These are phyloP conservation scores for Emmonsia crescens DNA, from an alignment of 2,329 filamentous ascomycete species.

Conservation along the genomic window DNA sequence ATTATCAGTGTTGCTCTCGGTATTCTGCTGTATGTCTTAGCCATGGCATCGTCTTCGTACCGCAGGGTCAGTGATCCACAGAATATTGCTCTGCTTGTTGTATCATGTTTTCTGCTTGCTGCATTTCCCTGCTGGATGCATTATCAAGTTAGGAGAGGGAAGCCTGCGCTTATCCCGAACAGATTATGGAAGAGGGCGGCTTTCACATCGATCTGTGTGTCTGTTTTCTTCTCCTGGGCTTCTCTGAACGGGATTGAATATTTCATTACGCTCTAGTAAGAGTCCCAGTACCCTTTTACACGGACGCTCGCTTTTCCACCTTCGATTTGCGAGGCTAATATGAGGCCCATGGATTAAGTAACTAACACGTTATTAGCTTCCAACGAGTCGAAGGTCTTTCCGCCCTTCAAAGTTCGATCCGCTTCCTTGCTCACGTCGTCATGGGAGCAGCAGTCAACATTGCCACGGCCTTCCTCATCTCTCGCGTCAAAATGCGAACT, in stretches of 20 bases:
- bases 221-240: conserved; percentile 25
- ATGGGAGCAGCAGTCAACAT: conserved; percentile 1
- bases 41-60: conserved; percentile 13
- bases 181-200: conserved; percentile 23
- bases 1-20: conserved; percentile 36
- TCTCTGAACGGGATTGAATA: conserved; percentile 11
- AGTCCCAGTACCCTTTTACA: background rate
- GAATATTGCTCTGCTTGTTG: conserved; percentile 20
- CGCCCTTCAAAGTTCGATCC: background rate
- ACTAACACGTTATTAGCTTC: background rate
- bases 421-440: background rate
- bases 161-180: conserved; percentile 2
- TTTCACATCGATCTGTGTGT: conserved; percentile 24
- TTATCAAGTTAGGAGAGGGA: conserved; percentile 18
- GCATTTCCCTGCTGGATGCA: conserved; percentile 17
- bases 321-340: background rate
- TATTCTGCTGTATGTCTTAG: conserved; percentile 38
- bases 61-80: conserved; percentile 9
- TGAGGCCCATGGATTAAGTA: background rate
- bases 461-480: background rate
- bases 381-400: background rate
- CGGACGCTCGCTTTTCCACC: background rate
- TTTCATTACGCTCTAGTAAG: background rate
- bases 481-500: conserved; percentile 9
- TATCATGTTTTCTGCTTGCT: conserved; percentile 20